These are phyloP conservation scores for Xanthoceras sorbifolium DNA, from an alignment of 345 rosid species.

Conservation along the genomic window DNA sequence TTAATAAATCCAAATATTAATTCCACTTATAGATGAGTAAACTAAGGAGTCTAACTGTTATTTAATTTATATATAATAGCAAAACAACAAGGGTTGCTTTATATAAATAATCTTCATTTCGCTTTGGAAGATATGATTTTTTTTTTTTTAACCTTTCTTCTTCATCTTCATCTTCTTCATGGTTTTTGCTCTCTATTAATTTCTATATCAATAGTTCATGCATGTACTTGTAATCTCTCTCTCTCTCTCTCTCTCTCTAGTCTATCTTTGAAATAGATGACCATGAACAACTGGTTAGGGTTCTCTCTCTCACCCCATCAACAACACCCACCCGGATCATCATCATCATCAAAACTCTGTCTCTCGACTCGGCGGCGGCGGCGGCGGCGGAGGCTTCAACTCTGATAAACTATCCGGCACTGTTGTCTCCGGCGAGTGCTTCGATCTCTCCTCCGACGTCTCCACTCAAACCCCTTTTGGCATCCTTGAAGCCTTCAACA, in stretches of 20 bases:
- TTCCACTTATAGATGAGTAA: no score
- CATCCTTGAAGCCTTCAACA: conserved; percentile 61
- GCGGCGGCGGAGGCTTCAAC: no score
- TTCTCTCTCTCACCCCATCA: conserved; percentile 77
- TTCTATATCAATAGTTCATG: conserved; percentile 20
- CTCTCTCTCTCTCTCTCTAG: neutral
- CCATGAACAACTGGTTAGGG: conserved; percentile 76
- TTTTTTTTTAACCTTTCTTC: conserved; percentile 31
- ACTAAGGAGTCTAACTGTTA: no score
- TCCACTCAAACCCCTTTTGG: conserved; percentile 52
- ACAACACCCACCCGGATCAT: conserved; percentile 40
- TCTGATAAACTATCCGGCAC: conserved; percentile 36
- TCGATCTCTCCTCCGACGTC: conserved; percentile 44
- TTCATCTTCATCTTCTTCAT: conserved; percentile 14
- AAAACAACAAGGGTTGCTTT: conserved; percentile 4
- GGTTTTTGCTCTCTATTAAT: no score
- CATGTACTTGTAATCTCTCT: conserved; percentile 21
- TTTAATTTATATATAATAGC: no score
- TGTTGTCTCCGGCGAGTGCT: conserved; percentile 53
- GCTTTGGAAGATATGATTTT: conserved; percentile 19
- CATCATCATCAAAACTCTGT: conserved; percentile 33
- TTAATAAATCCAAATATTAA: no score
- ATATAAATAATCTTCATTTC: conserved; percentile 39
- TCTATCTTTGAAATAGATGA: neutral
- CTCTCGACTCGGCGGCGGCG: conserved; percentile 18